Evolutionary conservation across 192 early-diverging fungal genomes (phyloP), one percentile per base, ranked within the genome.

Genomic region (Coemansia sp.): DNA sequence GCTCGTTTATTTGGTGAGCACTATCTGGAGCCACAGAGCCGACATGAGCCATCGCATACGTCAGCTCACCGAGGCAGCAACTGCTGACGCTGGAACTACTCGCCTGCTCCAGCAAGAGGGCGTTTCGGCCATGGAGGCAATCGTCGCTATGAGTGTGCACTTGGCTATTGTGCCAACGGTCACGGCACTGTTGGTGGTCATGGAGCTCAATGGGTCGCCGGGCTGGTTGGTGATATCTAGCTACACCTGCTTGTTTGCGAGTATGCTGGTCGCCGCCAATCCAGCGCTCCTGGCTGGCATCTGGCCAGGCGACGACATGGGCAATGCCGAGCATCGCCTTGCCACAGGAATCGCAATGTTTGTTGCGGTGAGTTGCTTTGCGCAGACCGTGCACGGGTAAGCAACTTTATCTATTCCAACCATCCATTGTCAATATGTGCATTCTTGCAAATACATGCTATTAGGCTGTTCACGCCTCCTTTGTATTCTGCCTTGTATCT

Each of bases 121-220:
- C 37, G 13, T 50, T 21, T 26, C 23, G 18, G 46, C 35, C n/a
- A 60, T 53, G 0, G 66, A 74, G 38, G 67, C 56, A 10, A 59
- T 72, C 33, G 57, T 65, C 4, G 33, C 45, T 0, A 28, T 69
- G 11, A 66, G 63, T 60, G 56, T 64, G 40, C 48, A 65, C 24
- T 57, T 81, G 66, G 61, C 38, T 18, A 51, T 81, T 10, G 18
- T 81, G 6, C 72, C 78, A 9, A 60, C 75, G 63, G 51, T 73
- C 10, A 42, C 53, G 1, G 18, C 69, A 24, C 51, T 75, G 35
- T 48, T 81, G 20, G 67, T 71, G 0, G 61, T 75, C 26, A 71
- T 81, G 73, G 78, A 81, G 63, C 56, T 69, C n/a, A 72, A 74
- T 26, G 78, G 73, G 8, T 59, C 67, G 34, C 69, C 73, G 0